phyloP scores from a whole-genome alignment of 2,329 filamentous ascomycete species.

The Beauveria sp. region DNA sequence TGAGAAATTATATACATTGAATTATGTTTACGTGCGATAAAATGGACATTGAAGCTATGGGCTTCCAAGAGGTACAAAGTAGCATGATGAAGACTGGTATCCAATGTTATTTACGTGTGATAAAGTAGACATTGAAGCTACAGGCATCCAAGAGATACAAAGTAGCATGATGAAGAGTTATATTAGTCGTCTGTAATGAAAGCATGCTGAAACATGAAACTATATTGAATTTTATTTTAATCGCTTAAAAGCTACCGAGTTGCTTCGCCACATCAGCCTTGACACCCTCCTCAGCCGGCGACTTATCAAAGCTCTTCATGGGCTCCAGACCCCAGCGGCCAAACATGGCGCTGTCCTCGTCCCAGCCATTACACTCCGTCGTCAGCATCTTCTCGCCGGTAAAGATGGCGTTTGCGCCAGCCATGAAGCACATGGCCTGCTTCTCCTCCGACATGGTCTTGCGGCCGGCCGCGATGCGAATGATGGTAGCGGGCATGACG shows the following conservation, averaged over 20 bases:
- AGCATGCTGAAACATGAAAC: neutral
- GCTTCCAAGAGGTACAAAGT: too few species aligned
- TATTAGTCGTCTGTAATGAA: too few species aligned
- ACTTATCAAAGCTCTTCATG: conserved; percentile 53
- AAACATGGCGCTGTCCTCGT: conserved; percentile 80
- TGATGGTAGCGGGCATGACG: conserved; percentile 77
- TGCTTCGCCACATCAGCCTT: conserved; percentile 8
- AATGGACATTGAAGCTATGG: neutral
- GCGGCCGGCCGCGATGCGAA: conserved; percentile 76
- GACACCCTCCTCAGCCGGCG: conserved; percentile 13
- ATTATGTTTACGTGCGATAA: conserved; percentile 31
- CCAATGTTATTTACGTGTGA: conserved; percentile 30
- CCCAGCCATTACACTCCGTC: conserved; percentile 85
- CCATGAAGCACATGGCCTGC: conserved; percentile 83
- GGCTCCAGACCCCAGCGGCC: conserved; percentile 72
- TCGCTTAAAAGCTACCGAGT: conserved; percentile 1
- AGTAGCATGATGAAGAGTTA: neutral
- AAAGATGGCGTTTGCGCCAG: conserved; percentile 89
- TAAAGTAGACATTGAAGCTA: neutral
- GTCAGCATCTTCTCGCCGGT: conserved; percentile 95
- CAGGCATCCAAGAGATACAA: neutral
- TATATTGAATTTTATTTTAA: neutral
- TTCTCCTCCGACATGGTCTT: conserved; percentile 83
- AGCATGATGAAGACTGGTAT: neutral
- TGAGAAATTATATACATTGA: neutral